phyloP scores from a whole-genome alignment of 768 basidiomycete species.

The Pleurotus cornucopiae region DNA sequence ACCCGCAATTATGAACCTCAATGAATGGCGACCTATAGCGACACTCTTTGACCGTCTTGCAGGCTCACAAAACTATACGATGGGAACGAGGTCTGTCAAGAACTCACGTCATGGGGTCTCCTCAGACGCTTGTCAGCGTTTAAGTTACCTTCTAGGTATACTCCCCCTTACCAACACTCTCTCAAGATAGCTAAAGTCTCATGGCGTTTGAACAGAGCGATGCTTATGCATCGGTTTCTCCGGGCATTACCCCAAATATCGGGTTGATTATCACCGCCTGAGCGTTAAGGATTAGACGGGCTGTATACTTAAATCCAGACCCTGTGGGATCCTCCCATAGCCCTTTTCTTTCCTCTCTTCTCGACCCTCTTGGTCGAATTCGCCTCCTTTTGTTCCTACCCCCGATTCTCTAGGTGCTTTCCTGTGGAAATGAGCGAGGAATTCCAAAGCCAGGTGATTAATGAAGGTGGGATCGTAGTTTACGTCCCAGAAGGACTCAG shows the following conservation, averaged over 20 bases:
- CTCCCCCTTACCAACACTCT: not conserved
- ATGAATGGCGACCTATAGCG: not conserved
- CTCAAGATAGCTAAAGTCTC: not conserved
- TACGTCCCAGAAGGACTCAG: not conserved
- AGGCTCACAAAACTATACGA: not conserved
- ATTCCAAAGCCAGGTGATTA: not conserved
- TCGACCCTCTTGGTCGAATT: not conserved
- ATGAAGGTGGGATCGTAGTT: constrained; percentile 6
- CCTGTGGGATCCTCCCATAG: not conserved
- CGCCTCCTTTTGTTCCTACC: not conserved
- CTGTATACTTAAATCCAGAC: not conserved
- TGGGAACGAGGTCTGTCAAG: not conserved
- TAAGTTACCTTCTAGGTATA: not conserved
- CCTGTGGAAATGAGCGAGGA: not conserved
- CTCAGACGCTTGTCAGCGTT: not conserved
- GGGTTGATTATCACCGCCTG: not conserved
- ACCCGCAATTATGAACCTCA: not conserved
- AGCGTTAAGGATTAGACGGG: not conserved
- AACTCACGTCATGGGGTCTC: constrained; percentile 1
- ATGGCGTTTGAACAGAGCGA: not conserved
- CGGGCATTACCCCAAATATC: not conserved
- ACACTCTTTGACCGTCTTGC: not conserved
- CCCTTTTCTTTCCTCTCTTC: not conserved
- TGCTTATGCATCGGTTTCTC: not conserved
- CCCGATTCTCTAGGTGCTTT: not conserved